These are phyloP conservation scores for Nyctanthes arbortristis DNA, from an alignment of 257 asterid genomes.

Conservation along the genomic window DNA sequence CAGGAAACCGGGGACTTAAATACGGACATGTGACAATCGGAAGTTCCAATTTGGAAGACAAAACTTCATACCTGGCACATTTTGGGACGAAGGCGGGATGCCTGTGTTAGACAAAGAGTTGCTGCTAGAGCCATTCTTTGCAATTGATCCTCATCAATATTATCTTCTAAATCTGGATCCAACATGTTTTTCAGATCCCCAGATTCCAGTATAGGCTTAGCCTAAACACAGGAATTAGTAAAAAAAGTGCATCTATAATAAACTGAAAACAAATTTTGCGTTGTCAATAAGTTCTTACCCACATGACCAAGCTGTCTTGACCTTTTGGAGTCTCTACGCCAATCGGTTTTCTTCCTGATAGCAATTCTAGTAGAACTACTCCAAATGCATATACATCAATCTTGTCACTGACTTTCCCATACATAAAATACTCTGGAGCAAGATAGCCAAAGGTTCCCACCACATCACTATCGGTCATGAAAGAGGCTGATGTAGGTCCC, in stretches of 20 bases:
- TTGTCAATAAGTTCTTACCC: constrained; percentile 60
- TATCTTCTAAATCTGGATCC: constrained; percentile 60
- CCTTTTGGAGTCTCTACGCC: constrained; percentile 58
- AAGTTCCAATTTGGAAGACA: too few species aligned
- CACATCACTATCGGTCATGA: constrained; percentile 68
- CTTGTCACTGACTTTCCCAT: constrained; percentile 92
- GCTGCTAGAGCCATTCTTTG: constrained; percentile 78
- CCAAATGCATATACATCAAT: constrained; percentile 95
- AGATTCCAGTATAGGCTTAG: constrained; percentile 69
- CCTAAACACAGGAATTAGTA: constrained; percentile 38
- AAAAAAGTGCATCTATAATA: too few species aligned
- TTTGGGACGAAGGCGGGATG: constrained; percentile 84
- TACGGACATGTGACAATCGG: too few species aligned
- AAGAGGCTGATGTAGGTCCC: constrained; percentile 73
- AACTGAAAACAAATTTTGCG: not conserved
- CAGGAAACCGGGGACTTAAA: too few species aligned
- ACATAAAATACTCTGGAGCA: constrained; percentile 98
- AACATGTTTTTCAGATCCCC: constrained; percentile 56
- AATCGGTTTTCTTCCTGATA: constrained; percentile 87
- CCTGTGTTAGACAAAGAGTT: constrained; percentile 73
- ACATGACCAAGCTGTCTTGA: constrained; percentile 83
- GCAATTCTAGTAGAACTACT: constrained; percentile 83
- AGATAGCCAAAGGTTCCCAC: constrained; percentile 98
- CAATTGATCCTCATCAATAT: constrained; percentile 52
- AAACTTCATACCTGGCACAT: constrained; percentile 60